Evolutionary conservation across 495 filamentous ascomycete genomes (phyloP), one percentile per base, ranked within the genome.

Genomic region (Hypoxylon cercidicola): DNA sequence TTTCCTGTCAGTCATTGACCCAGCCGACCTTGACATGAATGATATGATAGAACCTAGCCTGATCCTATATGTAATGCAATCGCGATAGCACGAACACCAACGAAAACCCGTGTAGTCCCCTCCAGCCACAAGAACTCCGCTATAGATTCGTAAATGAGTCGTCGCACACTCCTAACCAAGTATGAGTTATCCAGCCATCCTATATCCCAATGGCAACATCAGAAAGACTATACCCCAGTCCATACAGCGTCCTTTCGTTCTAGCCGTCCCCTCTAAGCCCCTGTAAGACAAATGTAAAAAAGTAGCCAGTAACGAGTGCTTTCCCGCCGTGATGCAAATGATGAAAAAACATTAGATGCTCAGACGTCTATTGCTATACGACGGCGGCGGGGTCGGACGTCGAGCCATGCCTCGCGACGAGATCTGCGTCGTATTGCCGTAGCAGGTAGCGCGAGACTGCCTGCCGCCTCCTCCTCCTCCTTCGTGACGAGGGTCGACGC

Each of bases 331-430:
- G 5, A 2, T 15, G 16, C 3, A 1, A 3, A 46, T 39, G 11
- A 44, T 34, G 3, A 1, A 4, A 41, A 4, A 11, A 32, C 11
- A 18, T 30, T 49, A 68, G n/a, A 68, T 64, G 50, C 65, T 68
- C 28, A 68, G 30, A 10, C 66, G 55, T 37, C 66, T 37, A 20
- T 19, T 28, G 7, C 25, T 49, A 40, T 57, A 64, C n/a, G 49
- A 48, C 30, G 66, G 60, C 15, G 60, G 55, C 13, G 66, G 66
- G 10, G 60, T 64, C 15, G 55, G 39, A n/a, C 43, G 60, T 34
- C 65, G 30, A 23, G 35, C 40, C 40, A 59, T 59, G 11, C 13
- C 45, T 1, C 54, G 35, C 9, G 54, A 19, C 32, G 30, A 12
- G 25, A 28, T 45, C 9, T 37, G 34, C 25, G 37, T 25, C 23